These are phyloP conservation scores for Irpex sp. DNA, from an alignment of 1,284 basidiomycete species.

Conservation along the genomic window DNA sequence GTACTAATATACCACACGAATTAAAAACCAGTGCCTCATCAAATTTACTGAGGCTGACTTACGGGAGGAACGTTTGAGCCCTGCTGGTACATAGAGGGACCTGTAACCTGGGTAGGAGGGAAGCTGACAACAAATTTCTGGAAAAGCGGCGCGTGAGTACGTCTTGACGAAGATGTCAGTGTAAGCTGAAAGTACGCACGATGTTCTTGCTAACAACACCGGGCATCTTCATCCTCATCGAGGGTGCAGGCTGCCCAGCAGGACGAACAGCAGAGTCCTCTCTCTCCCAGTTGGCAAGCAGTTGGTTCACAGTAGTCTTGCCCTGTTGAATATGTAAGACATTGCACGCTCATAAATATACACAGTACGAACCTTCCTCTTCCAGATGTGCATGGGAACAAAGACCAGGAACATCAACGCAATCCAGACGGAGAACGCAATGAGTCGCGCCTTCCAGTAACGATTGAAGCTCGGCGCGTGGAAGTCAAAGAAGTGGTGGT, in stretches of 20 bases:
- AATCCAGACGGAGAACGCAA: slow-evolving; percentile 36
- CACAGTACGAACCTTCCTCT: slow-evolving; percentile 33
- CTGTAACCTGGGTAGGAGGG: slow-evolving; percentile 29
- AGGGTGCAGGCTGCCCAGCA: slow-evolving; percentile 30
- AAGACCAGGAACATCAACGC: slow-evolving; percentile 38
- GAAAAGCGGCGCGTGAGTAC: neutral
- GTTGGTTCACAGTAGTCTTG: slow-evolving; percentile 34
- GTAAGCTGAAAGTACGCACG: slow-evolving; percentile 28
- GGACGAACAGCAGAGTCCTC: slow-evolving; percentile 35
- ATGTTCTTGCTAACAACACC: slow-evolving; percentile 36
- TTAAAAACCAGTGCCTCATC: neutral
- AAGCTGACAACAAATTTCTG: slow-evolving; percentile 41
- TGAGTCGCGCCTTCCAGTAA: slow-evolving; percentile 34
- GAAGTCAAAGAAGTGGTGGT: slow-evolving; percentile 10
- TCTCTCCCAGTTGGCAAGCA: slow-evolving; percentile 41
- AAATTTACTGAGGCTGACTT: slow-evolving; percentile 8
- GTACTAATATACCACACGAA: slow-evolving; percentile 18
- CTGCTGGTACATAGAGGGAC: slow-evolving; percentile 39
- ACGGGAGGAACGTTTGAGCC: slow-evolving; percentile 45
- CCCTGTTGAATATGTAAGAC: slow-evolving; percentile 32
- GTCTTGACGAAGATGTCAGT: neutral
- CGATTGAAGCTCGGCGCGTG: slow-evolving; percentile 19
- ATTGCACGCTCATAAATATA: neutral
- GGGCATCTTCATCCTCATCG: slow-evolving; percentile 43
- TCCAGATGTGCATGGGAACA: slow-evolving; percentile 46